Evolutionary conservation across 2,329 filamentous ascomycete genomes (phyloP), one percentile per base, ranked within the genome.

Genomic region (Capronia coronata): DNA sequence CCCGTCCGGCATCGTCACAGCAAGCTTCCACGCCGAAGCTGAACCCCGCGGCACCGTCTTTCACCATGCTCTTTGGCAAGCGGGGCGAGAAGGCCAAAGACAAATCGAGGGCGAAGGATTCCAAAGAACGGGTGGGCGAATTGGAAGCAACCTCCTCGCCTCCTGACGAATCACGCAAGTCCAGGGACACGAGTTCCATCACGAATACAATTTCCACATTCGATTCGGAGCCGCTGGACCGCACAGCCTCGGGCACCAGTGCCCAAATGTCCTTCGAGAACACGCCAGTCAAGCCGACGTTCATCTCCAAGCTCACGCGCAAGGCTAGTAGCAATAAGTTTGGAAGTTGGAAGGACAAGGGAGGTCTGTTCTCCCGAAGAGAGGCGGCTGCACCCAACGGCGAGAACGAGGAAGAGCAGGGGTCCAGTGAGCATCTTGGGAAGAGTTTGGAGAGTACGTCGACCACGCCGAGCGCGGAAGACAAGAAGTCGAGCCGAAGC

Each of bases 31-130:
- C 82, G 68, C 61, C 80, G 40, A 76, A 77, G 59, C 75, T 97
- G 22, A 97, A 98, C 61, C 93, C 93, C 6, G 80, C 87, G 5
- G 93, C 91, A 0, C 90, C 90, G 7, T 87, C 85, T 1, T 97
- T 97, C 65, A 91, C 85, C 68, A 83, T 77, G 8, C 77, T 82
- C 30, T 79, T 93, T 51, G 79, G 82, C 60, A 69, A 67, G 58
- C 71, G 68, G 45, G 66, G 70, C 51, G 70, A 68, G 48, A 75
- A 71, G 59, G 69, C 71, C 46, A 68, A 64, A 42, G 65, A 67
- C 27, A 67, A 64, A 49, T 59, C 54, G 11, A 67, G 65, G 34
- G 60, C 62, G 11, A 63, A 63, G 29, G 69, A 71, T 38, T 50
- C 22, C 46, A 62, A 48, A 32, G 47, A 51, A 42, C 53, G 57